These are phyloP conservation scores for Pichia sp. DNA, from an alignment of 1,139 yeast genomes.

Conservation along the genomic window DNA sequence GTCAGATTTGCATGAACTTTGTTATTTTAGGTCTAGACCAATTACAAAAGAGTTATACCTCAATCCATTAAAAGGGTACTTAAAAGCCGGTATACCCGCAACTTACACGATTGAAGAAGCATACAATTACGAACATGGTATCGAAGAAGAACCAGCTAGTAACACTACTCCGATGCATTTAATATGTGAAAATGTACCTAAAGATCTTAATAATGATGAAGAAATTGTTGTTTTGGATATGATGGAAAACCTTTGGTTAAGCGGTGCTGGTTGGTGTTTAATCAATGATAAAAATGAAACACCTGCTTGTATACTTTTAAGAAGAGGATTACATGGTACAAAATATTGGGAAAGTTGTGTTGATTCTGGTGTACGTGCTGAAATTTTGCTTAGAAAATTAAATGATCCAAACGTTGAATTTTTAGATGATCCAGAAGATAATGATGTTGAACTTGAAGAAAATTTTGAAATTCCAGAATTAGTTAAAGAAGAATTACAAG, in stretches of 20 bases:
- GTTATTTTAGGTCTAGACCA: slow-evolving; percentile 54
- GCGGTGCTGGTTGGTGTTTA: slow-evolving; percentile 90
- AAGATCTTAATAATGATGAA: slow-evolving; percentile 42
- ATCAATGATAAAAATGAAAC: slow-evolving; percentile 62
- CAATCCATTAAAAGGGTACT: slow-evolving; percentile 37
- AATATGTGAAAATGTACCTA: slow-evolving; percentile 48
- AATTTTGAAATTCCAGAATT: slow-evolving; percentile 13
- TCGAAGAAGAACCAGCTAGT: slow-evolving; percentile 36
- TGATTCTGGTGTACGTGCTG: slow-evolving; percentile 89
- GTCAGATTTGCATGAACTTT: slow-evolving; percentile 68
- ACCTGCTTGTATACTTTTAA: slow-evolving; percentile 65
- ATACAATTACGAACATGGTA: slow-evolving; percentile 43
- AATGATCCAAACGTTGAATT: slow-evolving; percentile 53
- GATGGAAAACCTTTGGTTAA: slow-evolving; percentile 64
- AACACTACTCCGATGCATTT: slow-evolving; percentile 74
- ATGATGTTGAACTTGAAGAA: neutral
- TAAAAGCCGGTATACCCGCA: slow-evolving; percentile 67
- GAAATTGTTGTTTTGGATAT: slow-evolving; percentile 42
- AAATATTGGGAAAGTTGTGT: slow-evolving; percentile 43
- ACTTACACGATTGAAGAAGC: slow-evolving; percentile 81
- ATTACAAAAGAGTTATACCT: slow-evolving; percentile 40
- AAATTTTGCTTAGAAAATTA: slow-evolving; percentile 67
- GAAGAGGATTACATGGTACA: slow-evolving; percentile 40
- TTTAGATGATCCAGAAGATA: slow-evolving; percentile 35
- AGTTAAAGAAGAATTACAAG: slow-evolving; percentile 13